Percentiles rank a stretch among this genome's conserved stretches.
phyloP scores from a whole-genome alignment of 352 stramenopile species.

The Phytophthora pseudosyringae region DNA sequence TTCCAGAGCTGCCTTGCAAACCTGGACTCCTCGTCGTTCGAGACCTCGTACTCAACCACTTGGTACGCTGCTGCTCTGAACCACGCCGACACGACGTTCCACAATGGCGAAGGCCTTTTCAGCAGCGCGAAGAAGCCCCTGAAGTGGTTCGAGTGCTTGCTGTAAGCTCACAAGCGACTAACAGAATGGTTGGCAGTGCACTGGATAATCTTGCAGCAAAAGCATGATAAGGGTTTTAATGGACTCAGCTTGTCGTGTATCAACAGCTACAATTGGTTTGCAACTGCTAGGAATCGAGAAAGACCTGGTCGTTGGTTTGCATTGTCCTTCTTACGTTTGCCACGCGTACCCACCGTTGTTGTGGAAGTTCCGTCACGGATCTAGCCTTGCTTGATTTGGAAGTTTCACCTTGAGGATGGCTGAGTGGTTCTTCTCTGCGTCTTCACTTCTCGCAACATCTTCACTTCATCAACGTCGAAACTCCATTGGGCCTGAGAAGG shows the following conservation, averaged over 20 bases:
- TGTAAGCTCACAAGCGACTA: slow-evolving; percentile 21
- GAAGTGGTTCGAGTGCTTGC: slow-evolving; percentile 62
- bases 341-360: neutral
- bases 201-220: neutral
- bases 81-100: slow-evolving; percentile 65
- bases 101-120: slow-evolving; percentile 60
- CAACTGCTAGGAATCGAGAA: slow-evolving; percentile 28
- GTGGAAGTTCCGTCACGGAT: slow-evolving; percentile 1
- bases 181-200: neutral
- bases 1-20: slow-evolving; percentile 65
- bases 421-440: neutral
- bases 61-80: slow-evolving; percentile 65
- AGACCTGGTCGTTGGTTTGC: slow-evolving; percentile 19
- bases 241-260: neutral
- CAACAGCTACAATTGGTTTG: slow-evolving; percentile 22
- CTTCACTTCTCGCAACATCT: slow-evolving; percentile 14
- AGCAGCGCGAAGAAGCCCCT: slow-evolving; percentile 57
- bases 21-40: slow-evolving; percentile 45
- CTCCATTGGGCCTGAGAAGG: slow-evolving; percentile 6
- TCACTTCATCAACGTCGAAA: neutral
- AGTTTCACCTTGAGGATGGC: neutral
- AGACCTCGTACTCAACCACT: slow-evolving; percentile 39
- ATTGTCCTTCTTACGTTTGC: slow-evolving; percentile 13
- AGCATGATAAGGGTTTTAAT: neutral
- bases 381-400: slow-evolving; percentile 13